Evolutionary conservation across 495 filamentous ascomycete species (phyloP).

Genomic region (Astrothelium macrocarpum): DNA sequence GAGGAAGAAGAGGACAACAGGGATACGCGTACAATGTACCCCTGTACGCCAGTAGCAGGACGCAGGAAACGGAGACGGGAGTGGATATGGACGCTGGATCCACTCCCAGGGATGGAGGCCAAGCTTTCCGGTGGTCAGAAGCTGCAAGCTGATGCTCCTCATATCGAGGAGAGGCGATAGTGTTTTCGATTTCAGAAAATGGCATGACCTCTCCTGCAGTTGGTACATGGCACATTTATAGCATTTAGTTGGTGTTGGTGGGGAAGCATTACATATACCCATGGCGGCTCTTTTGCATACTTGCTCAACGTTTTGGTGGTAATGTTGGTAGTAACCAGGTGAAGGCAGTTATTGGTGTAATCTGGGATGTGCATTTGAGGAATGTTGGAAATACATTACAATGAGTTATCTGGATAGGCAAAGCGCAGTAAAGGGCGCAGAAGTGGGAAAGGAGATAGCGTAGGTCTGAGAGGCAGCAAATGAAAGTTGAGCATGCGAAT

Average conservation of each 20-base stretch:
- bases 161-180: background rate
- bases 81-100: slow-evolving; percentile 51
- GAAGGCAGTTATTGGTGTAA: no score
- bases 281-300: background rate
- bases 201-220: background rate
- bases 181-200: background rate
- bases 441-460: no score
- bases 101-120: slow-evolving; percentile 15
- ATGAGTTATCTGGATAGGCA: no score
- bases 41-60: slow-evolving; percentile 41
- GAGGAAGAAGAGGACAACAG: slow-evolving; percentile 37
- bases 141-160: background rate
- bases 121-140: background rate
- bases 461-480: no score
- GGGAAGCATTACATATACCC: slow-evolving; percentile 2
- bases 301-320: background rate
- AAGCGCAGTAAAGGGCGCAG: no score
- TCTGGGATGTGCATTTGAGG: no score
- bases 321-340: background rate
- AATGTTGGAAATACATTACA: no score
- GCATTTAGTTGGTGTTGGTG: background rate
- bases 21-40: slow-evolving; percentile 31
- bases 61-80: slow-evolving; percentile 44
- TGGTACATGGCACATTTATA: background rate
- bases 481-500: no score